Conservation (phyloP, 352 stramenopile species). For the Phytophthora litchii region DNA sequence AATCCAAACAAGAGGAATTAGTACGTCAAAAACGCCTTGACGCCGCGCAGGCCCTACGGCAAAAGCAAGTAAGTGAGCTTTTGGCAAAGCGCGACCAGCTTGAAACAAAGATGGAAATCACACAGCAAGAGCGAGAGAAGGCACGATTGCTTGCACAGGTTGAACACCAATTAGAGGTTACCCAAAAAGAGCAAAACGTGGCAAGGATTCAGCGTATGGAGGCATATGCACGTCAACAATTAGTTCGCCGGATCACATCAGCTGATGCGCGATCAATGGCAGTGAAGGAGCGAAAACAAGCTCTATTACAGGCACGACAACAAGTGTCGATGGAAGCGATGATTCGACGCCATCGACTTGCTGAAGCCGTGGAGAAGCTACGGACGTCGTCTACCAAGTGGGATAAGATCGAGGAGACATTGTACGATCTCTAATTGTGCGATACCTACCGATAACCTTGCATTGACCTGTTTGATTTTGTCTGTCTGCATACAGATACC, state of each 20-base stretch:
- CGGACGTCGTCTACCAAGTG: slow-evolving; percentile 62
- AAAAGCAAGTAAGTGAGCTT: slow-evolving; percentile 46
- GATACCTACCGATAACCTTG: not conserved
- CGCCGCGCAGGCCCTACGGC: slow-evolving; percentile 45
- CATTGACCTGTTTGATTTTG: slow-evolving; percentile 16
- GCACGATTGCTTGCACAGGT: slow-evolving; percentile 53
- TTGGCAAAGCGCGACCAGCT: slow-evolving; percentile 50
- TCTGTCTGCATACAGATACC: slow-evolving; percentile 19
- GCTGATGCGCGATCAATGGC: slow-evolving; percentile 61
- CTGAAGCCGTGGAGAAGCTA: slow-evolving; percentile 70
- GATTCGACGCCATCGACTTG: slow-evolving; percentile 71
- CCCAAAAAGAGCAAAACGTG: slow-evolving; percentile 75
- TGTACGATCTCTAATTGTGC: slow-evolving; percentile 56
- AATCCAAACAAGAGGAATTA: slow-evolving; percentile 70
- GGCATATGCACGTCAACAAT: slow-evolving; percentile 65
- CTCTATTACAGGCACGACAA: slow-evolving; percentile 60
- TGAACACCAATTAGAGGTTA: slow-evolving; percentile 53
- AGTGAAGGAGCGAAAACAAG: slow-evolving; percentile 71
- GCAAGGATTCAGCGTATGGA: slow-evolving; percentile 78
- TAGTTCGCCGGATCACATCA: slow-evolving; percentile 58
- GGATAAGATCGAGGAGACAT: slow-evolving; percentile 80
- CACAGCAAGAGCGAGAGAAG: slow-evolving; percentile 49
- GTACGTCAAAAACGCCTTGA: slow-evolving; percentile 70
- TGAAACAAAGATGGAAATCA: slow-evolving; percentile 34
- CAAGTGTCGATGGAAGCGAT: slow-evolving; percentile 69